Percentiles rank a stretch among this genome's conserved stretches.
Conservation (phyloP, 352 stramenopile genomes). For the Pythium folliculosum region DNA sequence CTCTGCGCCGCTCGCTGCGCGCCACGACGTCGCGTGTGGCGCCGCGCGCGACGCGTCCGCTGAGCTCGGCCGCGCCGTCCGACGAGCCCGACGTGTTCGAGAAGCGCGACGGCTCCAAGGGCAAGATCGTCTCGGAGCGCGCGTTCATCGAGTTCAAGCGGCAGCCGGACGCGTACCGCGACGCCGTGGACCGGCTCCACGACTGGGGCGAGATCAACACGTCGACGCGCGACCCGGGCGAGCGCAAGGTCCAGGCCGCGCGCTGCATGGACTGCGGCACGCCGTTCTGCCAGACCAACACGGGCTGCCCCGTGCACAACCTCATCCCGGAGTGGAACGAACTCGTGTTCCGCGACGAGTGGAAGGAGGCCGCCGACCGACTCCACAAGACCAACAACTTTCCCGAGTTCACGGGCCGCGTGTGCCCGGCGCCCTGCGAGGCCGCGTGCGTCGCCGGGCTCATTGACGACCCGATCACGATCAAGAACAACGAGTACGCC, state of each 20-base stretch:
- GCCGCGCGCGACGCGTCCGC: constrained; percentile 9
- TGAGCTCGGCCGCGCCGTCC: constrained; percentile 10
- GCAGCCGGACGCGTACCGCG: constrained; percentile 92
- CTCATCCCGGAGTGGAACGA: constrained; percentile 99
- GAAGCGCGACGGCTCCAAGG: constrained; percentile 70
- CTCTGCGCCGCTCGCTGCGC: constrained; percentile 13
- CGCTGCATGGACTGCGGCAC: constrained; percentile 99
- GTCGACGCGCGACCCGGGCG: constrained; percentile 77
- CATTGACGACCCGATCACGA: constrained; percentile 96
- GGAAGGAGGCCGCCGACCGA: constrained; percentile 94
- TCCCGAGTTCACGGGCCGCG: constrained; percentile 97
- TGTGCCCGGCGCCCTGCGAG: constrained; percentile 97
- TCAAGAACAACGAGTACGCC: constrained; percentile 99
- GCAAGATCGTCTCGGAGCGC: constrained; percentile 68
- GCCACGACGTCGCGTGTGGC: background rate
- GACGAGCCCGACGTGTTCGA: constrained; percentile 12
- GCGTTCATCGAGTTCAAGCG: constrained; percentile 85
- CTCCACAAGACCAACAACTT: constrained; percentile 99
- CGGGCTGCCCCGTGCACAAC: constrained; percentile 97
- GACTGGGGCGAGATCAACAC: constrained; percentile 98
- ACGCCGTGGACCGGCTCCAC: constrained; percentile 90
- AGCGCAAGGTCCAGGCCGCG: constrained; percentile 94
- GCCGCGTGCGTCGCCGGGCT: constrained; percentile 95
- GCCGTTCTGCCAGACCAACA: constrained; percentile 98
- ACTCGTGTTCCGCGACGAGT: constrained; percentile 96